phyloP scores from a whole-genome alignment of 352 stramenopile species.

The Globisporangium barbulae region DNA sequence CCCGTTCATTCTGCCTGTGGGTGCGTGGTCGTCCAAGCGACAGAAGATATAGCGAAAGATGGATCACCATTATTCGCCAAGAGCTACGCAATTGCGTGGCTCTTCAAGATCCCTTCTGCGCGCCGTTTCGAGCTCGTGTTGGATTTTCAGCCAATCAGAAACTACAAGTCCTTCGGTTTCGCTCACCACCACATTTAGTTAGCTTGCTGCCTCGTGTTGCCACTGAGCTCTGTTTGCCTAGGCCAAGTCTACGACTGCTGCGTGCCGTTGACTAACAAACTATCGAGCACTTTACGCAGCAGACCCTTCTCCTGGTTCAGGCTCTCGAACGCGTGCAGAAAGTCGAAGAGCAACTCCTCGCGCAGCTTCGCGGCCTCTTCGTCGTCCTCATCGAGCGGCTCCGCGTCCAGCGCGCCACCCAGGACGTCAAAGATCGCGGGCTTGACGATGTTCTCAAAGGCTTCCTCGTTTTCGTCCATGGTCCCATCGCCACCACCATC shows the following conservation, averaged over 20 bases:
- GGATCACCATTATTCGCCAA: background rate
- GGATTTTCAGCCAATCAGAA: background rate
- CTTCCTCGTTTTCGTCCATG: constrained; percentile 36
- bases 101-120: constrained; percentile 17
- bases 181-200: background rate
- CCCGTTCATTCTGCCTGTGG: constrained; percentile 43
- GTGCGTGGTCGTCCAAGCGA: too few relatives aligned
- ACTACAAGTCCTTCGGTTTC: background rate
- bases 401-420: constrained; percentile 36
- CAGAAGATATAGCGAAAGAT: background rate
- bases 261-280: constrained; percentile 26
- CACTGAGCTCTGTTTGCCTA: background rate
- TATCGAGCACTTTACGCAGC: constrained; percentile 64
- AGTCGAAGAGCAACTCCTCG: constrained; percentile 77
- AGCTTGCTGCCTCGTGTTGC: background rate
- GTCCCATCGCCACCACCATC: constrained; percentile 23
- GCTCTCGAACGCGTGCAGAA: constrained; percentile 73
- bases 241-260: constrained; percentile 10
- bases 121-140: constrained; percentile 24
- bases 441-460: constrained; percentile 72
- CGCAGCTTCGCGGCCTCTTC: constrained; percentile 38
- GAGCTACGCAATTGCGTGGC: background rate
- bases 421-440: constrained; percentile 76
- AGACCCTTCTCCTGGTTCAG: constrained; percentile 61
- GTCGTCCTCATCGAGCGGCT: constrained; percentile 16